Base-by-base conservation (phyloP, 2,329 filamentous ascomycete species). In the Nemania serpens region DNA sequence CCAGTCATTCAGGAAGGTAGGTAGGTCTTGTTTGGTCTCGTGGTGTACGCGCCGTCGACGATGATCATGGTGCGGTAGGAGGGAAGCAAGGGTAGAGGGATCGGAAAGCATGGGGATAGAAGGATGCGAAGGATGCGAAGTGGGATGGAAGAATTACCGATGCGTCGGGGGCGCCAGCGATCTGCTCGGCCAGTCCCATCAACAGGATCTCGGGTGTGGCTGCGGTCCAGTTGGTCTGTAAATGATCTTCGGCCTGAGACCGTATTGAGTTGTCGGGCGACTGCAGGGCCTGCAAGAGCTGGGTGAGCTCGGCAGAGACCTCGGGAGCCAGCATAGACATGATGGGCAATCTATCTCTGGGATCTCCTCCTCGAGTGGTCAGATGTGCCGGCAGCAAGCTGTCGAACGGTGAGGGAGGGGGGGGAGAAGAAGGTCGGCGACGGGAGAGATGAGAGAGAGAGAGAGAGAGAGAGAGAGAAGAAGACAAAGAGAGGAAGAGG, bases 151-250 rank as follows among this genome's bases (percentile, higher is more conserved):
- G 17, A 78, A 85, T 77, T 83, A 95, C 91, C 61, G 85, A 82
- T 68, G 86, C 81, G 73, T 94, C 88, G 68, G 86, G 85, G n/a
- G 90, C 87, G 66, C 84, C 87, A 72, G 91, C 88, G 69, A 97
- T 88, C 78, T 98, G 94, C 79, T 98, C 95, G 42, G 90, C 93
- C 70, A 99, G 81, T 67, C 93, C 95, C 90, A 98, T 95, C 74
- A 99, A 81, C 69, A 98, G 82, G 69, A 96, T 84, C 72, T 97
- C 93, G 37, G 95, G 93, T 63, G 90, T 86, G 59, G 86, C 84
- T 64, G 81, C 80, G 37, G 93, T 90, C 95, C 95, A 99, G 82
- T 93, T 93, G 77, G 87, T 91, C 76, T 92, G 91, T 65, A 99
- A 82, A 75, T 93, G 90, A 67, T 96, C 91, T 78, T 99, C 95